These are phyloP conservation scores for Plasmodium malariae DNA, from an alignment of 169 alveolate species.

Conservation along the genomic window DNA sequence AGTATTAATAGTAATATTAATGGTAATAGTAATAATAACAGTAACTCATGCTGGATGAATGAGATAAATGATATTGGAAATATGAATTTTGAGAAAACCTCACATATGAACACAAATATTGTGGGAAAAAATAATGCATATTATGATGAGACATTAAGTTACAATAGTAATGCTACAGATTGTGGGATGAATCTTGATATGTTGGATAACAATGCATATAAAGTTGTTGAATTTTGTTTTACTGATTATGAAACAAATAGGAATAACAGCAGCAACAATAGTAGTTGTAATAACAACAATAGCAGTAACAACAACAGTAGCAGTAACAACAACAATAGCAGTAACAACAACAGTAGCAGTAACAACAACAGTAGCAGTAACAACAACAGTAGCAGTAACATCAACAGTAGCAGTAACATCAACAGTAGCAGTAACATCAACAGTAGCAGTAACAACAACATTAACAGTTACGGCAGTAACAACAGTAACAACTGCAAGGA, in stretches of 20 bases:
- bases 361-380: not conserved
- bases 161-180: constrained; percentile 60
- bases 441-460: not conserved
- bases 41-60: constrained; percentile 34
- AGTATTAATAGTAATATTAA: too few species aligned
- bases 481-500: not conserved
- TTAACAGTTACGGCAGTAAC: not conserved
- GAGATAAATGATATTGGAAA: constrained; percentile 29
- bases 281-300: not conserved
- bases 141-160: constrained; percentile 56
- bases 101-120: constrained; percentile 5
- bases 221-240: constrained; percentile 68
- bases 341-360: not conserved
- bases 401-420: not conserved
- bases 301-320: not conserved
- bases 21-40: not conserved
- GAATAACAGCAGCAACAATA: constrained; percentile 24
- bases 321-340: constrained; percentile 6
- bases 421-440: constrained; percentile 1
- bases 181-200: constrained; percentile 64
- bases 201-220: constrained; percentile 59
- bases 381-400: not conserved
- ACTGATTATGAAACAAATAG: constrained; percentile 68
- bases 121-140: constrained; percentile 14
- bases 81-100: constrained; percentile 12